A percentile compares a stretch with the other conserved stretches of the same genome.
phyloP scores from a whole-genome alignment of 768 basidiomycete species.

The Pisolithus marmoratus region DNA sequence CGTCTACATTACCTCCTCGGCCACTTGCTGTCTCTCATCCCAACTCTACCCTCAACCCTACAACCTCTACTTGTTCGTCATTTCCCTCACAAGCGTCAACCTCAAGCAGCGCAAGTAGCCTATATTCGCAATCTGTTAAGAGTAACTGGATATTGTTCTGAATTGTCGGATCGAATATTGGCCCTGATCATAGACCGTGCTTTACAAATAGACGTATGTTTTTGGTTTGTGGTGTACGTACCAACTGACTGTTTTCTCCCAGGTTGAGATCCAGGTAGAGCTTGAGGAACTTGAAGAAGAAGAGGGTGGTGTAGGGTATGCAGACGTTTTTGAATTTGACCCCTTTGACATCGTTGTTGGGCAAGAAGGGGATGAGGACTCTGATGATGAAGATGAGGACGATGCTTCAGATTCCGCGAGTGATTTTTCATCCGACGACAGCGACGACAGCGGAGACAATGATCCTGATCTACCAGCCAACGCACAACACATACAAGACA shows the following conservation, averaged over 20 bases:
- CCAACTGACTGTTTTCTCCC: neutral
- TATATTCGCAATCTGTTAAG: conserved; percentile 88
- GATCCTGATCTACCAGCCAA: conserved; percentile 39
- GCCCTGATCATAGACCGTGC: conserved; percentile 89
- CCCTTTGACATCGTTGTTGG: conserved; percentile 81
- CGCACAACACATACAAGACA: conserved; percentile 67
- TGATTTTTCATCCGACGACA: conserved; percentile 72
- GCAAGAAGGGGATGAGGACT: conserved; percentile 62
- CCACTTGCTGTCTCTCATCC: conserved; percentile 84
- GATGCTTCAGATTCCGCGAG: conserved; percentile 51
- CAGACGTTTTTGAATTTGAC: conserved; percentile 67
- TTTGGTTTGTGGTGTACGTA: neutral
- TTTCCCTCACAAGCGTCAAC: conserved; percentile 93
- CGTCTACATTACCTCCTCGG: conserved; percentile 82
- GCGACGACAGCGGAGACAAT: conserved; percentile 41
- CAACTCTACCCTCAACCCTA: conserved; percentile 83
- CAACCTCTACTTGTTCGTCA: conserved; percentile 77
- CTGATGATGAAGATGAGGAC: conserved; percentile 52
- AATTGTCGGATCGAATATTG: conserved; percentile 77
- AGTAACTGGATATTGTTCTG: conserved; percentile 82
- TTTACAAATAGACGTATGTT: conserved; percentile 88
- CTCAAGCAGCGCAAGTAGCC: conserved; percentile 69
- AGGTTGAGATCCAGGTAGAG: conserved; percentile 98
- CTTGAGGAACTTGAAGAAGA: conserved; percentile 81
- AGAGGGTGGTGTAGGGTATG: conserved; percentile 45